Conservation (phyloP, 2,329 filamentous ascomycete genomes). For the Incumbomyces delicatus region DNA sequence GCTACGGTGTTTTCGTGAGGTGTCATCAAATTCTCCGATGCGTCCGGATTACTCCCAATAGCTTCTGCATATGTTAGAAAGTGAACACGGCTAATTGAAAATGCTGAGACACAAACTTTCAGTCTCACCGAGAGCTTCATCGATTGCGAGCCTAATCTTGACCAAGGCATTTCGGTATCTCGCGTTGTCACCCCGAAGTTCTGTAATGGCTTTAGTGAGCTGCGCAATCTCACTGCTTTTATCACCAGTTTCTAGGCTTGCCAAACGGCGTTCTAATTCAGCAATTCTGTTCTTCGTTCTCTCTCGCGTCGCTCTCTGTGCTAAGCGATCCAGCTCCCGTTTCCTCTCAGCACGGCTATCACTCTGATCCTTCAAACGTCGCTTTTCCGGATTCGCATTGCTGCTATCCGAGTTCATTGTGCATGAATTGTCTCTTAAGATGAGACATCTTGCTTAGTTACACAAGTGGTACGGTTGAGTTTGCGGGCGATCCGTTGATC, state of each 20-base stretch:
- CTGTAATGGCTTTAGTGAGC: slow-evolving; percentile 13
- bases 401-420: slow-evolving; percentile 1
- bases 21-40: too few species aligned
- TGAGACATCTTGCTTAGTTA: slow-evolving; percentile 3
- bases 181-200: slow-evolving; percentile 14
- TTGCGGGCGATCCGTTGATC: too few species aligned
- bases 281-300: slow-evolving; percentile 20
- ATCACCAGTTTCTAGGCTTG: slow-evolving; percentile 15
- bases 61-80: too few species aligned
- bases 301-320: slow-evolving; percentile 20
- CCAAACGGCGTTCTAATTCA: slow-evolving; percentile 13
- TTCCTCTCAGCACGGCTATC: slow-evolving; percentile 16
- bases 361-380: slow-evolving; percentile 9
- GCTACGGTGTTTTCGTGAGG: too few species aligned
- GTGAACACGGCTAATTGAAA: too few species aligned
- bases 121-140: slow-evolving; percentile 9
- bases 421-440: neutral
- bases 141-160: slow-evolving; percentile 14
- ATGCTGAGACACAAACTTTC: slow-evolving; percentile 5
- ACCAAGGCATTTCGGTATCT: slow-evolving; percentile 14
- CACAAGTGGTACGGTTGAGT: too few species aligned
- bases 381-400: neutral
- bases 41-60: too few species aligned
- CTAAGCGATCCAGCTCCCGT: slow-evolving; percentile 16
- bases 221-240: slow-evolving; percentile 10